Conservation (phyloP, 768 basidiomycete species). For the Russula emetica region DNA sequence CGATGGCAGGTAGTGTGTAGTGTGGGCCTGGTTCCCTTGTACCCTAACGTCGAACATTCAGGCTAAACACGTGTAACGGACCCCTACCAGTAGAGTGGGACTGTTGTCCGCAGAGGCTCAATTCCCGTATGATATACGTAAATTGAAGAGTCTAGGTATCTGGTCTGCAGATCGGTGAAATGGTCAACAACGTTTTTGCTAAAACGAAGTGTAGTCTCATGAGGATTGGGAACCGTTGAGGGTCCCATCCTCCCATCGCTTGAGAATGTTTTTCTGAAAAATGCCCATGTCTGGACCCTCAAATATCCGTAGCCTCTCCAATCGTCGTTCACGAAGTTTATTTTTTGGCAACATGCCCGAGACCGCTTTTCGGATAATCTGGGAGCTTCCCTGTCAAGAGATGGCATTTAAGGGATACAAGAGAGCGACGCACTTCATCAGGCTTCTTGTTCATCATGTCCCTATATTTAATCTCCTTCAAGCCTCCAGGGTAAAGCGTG, state of each 20-base stretch:
- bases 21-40: too few relatives aligned
- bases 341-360: conserved; percentile 99
- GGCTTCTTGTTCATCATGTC: conserved; percentile 82
- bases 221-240: conserved; percentile 34
- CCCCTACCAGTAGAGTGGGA: too few relatives aligned
- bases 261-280: conserved; percentile 69
- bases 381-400: conserved; percentile 13
- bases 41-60: too few relatives aligned
- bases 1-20: too few relatives aligned
- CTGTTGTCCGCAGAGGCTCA: too few relatives aligned
- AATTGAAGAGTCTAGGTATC: neutral
- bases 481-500: conserved; percentile 86
- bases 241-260: conserved; percentile 81
- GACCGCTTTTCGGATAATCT: conserved; percentile 96
- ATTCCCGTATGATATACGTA: neutral
- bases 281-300: conserved; percentile 73
- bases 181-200: neutral
- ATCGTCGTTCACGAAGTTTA: conserved; percentile 81
- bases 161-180: neutral
- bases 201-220: neutral
- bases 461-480: conserved; percentile 86
- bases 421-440: conserved; percentile 64
- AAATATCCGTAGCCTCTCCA: conserved; percentile 88
- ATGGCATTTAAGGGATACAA: neutral
- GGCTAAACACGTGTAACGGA: too few relatives aligned